These are phyloP conservation scores for Russula foetens DNA, from an alignment of 768 basidiomycete genomes.

Conservation along the genomic window DNA sequence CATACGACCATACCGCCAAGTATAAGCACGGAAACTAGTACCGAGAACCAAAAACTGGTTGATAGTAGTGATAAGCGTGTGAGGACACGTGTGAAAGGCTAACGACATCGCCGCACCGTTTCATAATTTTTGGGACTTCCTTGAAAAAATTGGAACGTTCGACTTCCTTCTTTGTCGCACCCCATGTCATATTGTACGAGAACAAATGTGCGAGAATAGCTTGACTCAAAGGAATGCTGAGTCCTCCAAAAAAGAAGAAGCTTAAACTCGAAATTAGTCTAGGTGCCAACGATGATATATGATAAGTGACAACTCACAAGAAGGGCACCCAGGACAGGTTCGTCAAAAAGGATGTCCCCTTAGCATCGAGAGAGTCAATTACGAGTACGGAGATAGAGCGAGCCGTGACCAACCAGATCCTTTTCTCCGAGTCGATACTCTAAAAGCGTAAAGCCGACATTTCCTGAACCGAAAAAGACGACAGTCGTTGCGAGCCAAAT, in stretches of 20 bases:
- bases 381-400: background rate
- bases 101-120: conserved; percentile 34
- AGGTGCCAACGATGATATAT: background rate
- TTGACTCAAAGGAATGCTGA: conserved; percentile 60
- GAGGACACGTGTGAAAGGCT: background rate
- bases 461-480: conserved; percentile 73
- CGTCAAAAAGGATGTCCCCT: conserved; percentile 25
- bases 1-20: conserved; percentile 55
- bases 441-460: conserved; percentile 59
- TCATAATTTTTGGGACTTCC: conserved; percentile 78
- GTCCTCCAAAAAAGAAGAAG: conserved; percentile 74
- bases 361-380: background rate
- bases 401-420: conserved; percentile 20
- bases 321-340: conserved; percentile 35
- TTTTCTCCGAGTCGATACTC: conserved; percentile 60
- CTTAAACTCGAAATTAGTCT: conserved; percentile 27
- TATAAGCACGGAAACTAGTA: conserved; percentile 44
- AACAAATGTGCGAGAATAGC: conserved; percentile 64
- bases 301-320: conserved; percentile 27
- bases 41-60: conserved; percentile 51
- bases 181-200: conserved; percentile 74
- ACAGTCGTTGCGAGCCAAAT: conserved; percentile 70
- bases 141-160: conserved; percentile 87
- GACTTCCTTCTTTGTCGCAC: conserved; percentile 76
- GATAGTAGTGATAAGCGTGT: background rate